Evolutionary conservation across 345 rosid genomes (phyloP).

Genomic region (Brassica carinata): DNA sequence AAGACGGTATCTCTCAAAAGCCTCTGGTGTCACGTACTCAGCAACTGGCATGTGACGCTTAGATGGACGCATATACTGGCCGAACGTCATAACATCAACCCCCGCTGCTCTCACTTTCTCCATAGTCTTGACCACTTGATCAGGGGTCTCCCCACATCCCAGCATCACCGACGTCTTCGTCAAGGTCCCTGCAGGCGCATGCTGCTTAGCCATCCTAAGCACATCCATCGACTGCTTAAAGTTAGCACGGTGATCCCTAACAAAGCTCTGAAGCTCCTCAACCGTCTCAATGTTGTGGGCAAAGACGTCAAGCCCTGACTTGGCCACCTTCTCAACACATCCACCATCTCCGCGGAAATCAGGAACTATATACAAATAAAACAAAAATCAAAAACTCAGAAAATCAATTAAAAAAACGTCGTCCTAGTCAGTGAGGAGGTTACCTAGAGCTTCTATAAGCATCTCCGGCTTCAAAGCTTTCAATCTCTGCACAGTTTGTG

Average conservation of each 20-base stretch:
- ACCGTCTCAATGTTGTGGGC: conserved; percentile 99
- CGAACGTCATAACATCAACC: conserved; percentile 98
- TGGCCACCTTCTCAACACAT: conserved; percentile 87
- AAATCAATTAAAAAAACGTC: too few relatives aligned
- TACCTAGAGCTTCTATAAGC: conserved; percentile 93
- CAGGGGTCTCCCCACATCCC: conserved; percentile 99
- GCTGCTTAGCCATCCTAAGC: conserved; percentile 79
- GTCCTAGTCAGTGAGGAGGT: background rate
- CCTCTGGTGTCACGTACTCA: conserved; percentile 93
- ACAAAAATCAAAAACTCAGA: too few relatives aligned
- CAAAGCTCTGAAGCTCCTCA: conserved; percentile 86
- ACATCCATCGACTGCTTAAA: conserved; percentile 93
- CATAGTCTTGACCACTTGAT: conserved; percentile 86
- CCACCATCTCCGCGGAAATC: conserved; percentile 83
- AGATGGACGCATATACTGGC: conserved; percentile 99
- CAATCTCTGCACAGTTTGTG: conserved; percentile 77
- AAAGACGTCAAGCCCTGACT: conserved; percentile 83
- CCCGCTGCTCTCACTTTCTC: conserved; percentile 96
- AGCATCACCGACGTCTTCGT: conserved; percentile 96
- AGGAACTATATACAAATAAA: conserved; percentile 59
- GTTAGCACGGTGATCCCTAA: conserved; percentile 94
- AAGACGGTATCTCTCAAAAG: conserved; percentile 77
- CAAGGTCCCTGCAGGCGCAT: conserved; percentile 77
- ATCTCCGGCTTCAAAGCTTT: conserved; percentile 81
- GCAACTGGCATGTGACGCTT: conserved; percentile 97